phyloP scores from a whole-genome alignment of 2,329 filamentous ascomycete species.

The Aspergillus pseudoglaucus region DNA sequence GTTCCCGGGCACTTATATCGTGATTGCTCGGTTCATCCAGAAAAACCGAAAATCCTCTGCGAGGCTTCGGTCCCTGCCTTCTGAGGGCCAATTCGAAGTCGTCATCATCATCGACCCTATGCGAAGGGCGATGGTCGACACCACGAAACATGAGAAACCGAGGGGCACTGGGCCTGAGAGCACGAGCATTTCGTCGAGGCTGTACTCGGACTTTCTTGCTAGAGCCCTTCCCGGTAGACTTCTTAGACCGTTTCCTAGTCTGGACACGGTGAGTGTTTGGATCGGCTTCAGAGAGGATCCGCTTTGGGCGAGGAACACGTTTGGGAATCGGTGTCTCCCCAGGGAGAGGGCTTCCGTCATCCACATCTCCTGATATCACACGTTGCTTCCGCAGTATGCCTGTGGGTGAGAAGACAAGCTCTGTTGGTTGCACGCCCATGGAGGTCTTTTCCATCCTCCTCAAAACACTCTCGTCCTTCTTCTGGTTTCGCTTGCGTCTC shows the following conservation, averaged over 20 bases:
- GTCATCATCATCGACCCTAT: slow-evolving; percentile 19
- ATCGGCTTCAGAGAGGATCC: slow-evolving; percentile 25
- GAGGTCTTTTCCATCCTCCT: slow-evolving; percentile 43
- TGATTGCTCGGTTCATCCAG: slow-evolving; percentile 22
- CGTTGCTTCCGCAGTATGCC: slow-evolving; percentile 39
- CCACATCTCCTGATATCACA: slow-evolving; percentile 43
- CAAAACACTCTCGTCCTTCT: slow-evolving; percentile 42
- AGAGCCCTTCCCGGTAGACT: slow-evolving; percentile 5
- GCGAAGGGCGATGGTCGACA: slow-evolving; percentile 13
- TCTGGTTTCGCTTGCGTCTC: slow-evolving; percentile 46
- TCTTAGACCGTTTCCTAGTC: slow-evolving; percentile 21
- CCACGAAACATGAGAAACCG: slow-evolving; percentile 13
- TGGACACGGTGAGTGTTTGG: slow-evolving; percentile 26
- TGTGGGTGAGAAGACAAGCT: slow-evolving; percentile 41
- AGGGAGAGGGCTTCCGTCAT: slow-evolving; percentile 41
- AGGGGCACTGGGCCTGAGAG: slow-evolving; percentile 14
- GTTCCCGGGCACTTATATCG: slow-evolving; percentile 7
- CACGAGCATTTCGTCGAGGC: slow-evolving; percentile 13
- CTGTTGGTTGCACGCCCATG: slow-evolving; percentile 39
- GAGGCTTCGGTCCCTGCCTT: slow-evolving; percentile 22
- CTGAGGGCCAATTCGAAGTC: slow-evolving; percentile 29
- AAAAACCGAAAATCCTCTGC: slow-evolving; percentile 31
- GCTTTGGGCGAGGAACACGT: slow-evolving; percentile 25
- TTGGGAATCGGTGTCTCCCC: slow-evolving; percentile 40
- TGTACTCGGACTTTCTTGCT: slow-evolving; percentile 6